Percentiles rank a stretch among this genome's conserved stretches.
Conservation (phyloP, 176 grass and related monocot genomes). For the Hyparrhenia diplandra region DNA sequence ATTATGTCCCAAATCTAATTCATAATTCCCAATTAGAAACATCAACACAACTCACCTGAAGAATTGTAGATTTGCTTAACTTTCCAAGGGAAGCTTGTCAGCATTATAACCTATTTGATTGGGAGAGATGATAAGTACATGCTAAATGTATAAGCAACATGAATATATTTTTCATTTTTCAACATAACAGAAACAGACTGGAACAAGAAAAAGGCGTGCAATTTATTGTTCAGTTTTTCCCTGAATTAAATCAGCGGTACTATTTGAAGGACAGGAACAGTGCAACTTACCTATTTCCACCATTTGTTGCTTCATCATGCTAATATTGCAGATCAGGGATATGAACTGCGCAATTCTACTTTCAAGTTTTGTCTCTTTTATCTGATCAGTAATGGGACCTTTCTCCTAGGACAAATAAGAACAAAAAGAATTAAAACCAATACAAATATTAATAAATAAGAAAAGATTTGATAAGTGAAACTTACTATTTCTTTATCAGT, state of each 20-base stretch:
- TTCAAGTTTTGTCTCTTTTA: conserved; percentile 81
- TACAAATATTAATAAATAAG: conserved; percentile 4
- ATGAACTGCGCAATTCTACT: conserved; percentile 68
- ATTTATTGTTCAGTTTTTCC: background rate
- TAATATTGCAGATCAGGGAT: conserved; percentile 87
- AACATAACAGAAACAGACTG: conserved; percentile 2
- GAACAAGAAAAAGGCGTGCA: conserved; percentile 2
- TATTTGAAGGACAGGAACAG: background rate
- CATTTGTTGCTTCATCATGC: conserved; percentile 99
- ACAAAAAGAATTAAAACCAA: conserved; percentile 24
- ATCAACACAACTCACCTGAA: conserved; percentile 57
- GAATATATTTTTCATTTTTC: conserved; percentile 9
- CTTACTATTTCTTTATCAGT: conserved; percentile 59
- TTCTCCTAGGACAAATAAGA: conserved; percentile 28
- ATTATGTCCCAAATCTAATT: conserved; percentile 1
- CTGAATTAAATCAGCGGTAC: background rate
- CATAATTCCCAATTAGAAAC: conserved; percentile 6
- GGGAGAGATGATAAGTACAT: conserved; percentile 34
- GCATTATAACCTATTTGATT: conserved; percentile 80
- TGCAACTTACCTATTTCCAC: conserved; percentile 84
- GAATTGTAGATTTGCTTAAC: conserved; percentile 91
- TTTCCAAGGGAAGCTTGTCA: conserved; percentile 94
- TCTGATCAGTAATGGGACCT: conserved; percentile 42
- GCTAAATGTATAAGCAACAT: conserved; percentile 8
- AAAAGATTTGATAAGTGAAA: conserved; percentile 34